phyloP scores from a whole-genome alignment of 805 yeast genomes.

The Spathaspora arborariae region DNA sequence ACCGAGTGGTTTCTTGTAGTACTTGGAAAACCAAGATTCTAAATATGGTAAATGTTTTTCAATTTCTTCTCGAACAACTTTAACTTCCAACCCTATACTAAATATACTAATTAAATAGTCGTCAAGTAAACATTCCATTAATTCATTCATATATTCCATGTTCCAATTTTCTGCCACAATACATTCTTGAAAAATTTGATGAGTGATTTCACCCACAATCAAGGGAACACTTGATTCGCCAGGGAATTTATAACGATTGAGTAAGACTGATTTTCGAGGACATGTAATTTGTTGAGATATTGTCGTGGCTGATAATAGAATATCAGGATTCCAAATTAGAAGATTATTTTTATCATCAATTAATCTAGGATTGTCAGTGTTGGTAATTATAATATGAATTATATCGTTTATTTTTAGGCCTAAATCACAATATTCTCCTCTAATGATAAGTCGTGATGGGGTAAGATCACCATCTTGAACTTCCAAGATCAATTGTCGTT shows the following conservation, averaged over 20 bases:
- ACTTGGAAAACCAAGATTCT: conserved; percentile 49
- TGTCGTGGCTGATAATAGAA: conserved; percentile 74
- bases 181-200: conserved; percentile 66
- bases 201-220: conserved; percentile 80
- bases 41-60: conserved; percentile 49
- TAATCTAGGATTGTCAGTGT: conserved; percentile 33
- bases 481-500: conserved; percentile 50
- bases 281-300: conserved; percentile 76
- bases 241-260: conserved; percentile 52
- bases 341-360: conserved; percentile 58
- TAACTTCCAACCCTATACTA: conserved; percentile 48
- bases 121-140: conserved; percentile 40
- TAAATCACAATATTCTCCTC: conserved; percentile 60
- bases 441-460: conserved; percentile 42
- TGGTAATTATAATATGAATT: conserved; percentile 55
- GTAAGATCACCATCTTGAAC: conserved; percentile 40
- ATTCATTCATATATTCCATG: conserved; percentile 31
- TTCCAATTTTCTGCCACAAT: conserved; percentile 36
- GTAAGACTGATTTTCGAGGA: conserved; percentile 63
- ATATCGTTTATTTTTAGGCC: conserved; percentile 50
- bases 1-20: conserved; percentile 24
- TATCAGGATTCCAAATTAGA: conserved; percentile 82
- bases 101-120: conserved; percentile 48
- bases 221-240: conserved; percentile 64
- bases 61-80: conserved; percentile 42